phyloP scores from a whole-genome alignment of 169 alveolate species.

The Plasmodium falciparum region DNA sequence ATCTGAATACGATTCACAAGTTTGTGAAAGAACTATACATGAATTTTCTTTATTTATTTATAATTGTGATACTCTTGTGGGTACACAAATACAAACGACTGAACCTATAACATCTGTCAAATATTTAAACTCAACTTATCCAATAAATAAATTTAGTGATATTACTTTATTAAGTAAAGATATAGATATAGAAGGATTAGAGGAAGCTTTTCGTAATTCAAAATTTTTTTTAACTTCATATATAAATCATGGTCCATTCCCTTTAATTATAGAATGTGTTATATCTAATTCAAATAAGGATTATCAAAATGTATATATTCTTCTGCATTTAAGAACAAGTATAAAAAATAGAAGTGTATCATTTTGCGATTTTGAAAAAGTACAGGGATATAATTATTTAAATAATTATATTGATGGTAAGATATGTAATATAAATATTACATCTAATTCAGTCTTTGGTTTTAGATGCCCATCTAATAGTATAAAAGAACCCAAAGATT shows the following conservation, averaged over 20 bases:
- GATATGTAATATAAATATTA: conserved; percentile 17
- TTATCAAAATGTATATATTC: conserved; percentile 17
- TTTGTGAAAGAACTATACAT: conserved; percentile 58
- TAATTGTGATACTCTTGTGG: conserved; percentile 16
- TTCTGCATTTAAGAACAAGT: conserved; percentile 21
- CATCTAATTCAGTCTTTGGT: conserved; percentile 27
- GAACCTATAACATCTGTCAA: conserved; percentile 15
- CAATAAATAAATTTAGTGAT: conserved; percentile 16
- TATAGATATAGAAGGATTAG: conserved; percentile 18
- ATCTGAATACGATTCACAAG: neutral
- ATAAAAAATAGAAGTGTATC: conserved; percentile 8
- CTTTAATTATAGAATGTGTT: conserved; percentile 34
- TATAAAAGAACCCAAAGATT: conserved; percentile 31
- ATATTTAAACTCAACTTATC: conserved; percentile 17
- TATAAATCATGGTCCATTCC: conserved; percentile 58
- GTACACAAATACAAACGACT: neutral
- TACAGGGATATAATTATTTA: conserved; percentile 14
- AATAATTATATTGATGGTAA: conserved; percentile 29
- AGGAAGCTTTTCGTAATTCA: conserved; percentile 6
- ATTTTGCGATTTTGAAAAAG: conserved; percentile 44
- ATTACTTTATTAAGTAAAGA: conserved; percentile 20
- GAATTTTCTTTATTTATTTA: conserved; percentile 46
- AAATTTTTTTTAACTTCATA: conserved; percentile 40
- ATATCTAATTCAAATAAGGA: neutral
- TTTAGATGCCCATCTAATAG: conserved; percentile 45